Base-by-base conservation (phyloP, 2,329 filamentous ascomycete species). In the Colletotrichum lupini region DNA sequence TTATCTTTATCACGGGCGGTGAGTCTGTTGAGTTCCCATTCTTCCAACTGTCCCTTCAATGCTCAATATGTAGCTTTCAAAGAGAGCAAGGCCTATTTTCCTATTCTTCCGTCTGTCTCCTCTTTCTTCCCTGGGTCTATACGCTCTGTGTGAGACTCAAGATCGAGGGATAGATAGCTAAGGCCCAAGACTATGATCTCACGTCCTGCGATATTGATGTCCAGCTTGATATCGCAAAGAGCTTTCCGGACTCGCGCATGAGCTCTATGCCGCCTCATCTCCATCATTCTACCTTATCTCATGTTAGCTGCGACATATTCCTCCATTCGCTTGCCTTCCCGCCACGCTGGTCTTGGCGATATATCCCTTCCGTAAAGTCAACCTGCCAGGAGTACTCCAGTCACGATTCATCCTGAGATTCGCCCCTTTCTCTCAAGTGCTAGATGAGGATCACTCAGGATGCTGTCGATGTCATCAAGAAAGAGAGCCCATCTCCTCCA, bases 1-100 rank as follows among this genome's bases (percentile, higher is more conserved):
- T 88, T 8, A 82, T 89, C 53, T 79, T 89, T 19, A 79, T 89
- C 5, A 89, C 87, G 2, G 88, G 87, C 66, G 87, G 86, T 86
- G 79, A 49, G 67, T 37, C 8, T 1, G 1, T 24, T 5, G 4
- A 3, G 16, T n/a, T 28, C 12, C 2, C 9, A 2, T 12, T 32
- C 30, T 14, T 11, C 11, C 57, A 26, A n/a, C n/a, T 3, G 12
- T 1, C 9, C 28, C 32, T 22, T 11, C n/a, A 6, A 14, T 6
- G n/a, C 28, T 22, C 28, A 12, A 24, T 22, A 5, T 16, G 32
- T 8, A 49, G 42, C 19, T 49, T 49, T 7, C 19, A 7, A n/a
- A 8, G 19, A 49, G 42, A 46, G 7, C 42, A n/a, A 2, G 42
- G 19, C 16, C 8, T 46, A 6, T 1, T n/a, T 9, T 46, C 16